phyloP scores from a whole-genome alignment of 2,329 filamentous ascomycete species.

The Pestalotiopsis sp. region DNA sequence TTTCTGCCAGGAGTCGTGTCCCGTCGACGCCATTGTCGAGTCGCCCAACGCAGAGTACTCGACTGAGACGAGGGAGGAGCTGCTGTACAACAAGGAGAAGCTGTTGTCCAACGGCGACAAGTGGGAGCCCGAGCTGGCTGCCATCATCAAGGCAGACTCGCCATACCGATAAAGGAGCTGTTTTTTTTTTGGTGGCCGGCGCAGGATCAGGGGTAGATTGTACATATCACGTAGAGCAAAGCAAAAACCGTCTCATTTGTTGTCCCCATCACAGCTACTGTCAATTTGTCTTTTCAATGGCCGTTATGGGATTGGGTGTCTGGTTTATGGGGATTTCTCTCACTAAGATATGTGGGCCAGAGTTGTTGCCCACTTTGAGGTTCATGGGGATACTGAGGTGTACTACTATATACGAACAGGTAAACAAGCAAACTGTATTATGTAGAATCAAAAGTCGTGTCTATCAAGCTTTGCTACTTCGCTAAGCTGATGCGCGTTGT shows the following conservation, averaged over 20 bases:
- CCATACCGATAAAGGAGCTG: constrained; percentile 75
- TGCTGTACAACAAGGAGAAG: constrained; percentile 98
- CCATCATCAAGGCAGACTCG: constrained; percentile 87
- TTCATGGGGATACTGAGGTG: not conserved
- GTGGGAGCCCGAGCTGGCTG: constrained; percentile 97
- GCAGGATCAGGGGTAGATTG: constrained; percentile 11
- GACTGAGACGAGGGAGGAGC: constrained; percentile 79
- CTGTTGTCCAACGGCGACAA: constrained; percentile 87
- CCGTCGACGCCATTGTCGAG: constrained; percentile 86
- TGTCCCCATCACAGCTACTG: not conserved
- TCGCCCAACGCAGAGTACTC: constrained; percentile 66
- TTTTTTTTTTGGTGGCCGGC: not conserved
- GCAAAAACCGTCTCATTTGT: constrained; percentile 10
- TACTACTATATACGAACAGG: not conserved
- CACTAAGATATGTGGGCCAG: not conserved
- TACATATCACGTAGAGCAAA: constrained; percentile 17
- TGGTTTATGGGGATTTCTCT: not conserved
- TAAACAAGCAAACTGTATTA: not conserved
- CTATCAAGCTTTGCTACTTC: not conserved
- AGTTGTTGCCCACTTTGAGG: not conserved
- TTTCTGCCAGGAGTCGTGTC: constrained; percentile 98
- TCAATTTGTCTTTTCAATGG: not conserved
- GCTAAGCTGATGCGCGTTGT: not conserved
- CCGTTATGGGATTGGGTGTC: not conserved
- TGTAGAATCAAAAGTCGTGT: not conserved